Conservation (phyloP, 2,329 filamentous ascomycete genomes). For the Fusarium buharicum region DNA sequence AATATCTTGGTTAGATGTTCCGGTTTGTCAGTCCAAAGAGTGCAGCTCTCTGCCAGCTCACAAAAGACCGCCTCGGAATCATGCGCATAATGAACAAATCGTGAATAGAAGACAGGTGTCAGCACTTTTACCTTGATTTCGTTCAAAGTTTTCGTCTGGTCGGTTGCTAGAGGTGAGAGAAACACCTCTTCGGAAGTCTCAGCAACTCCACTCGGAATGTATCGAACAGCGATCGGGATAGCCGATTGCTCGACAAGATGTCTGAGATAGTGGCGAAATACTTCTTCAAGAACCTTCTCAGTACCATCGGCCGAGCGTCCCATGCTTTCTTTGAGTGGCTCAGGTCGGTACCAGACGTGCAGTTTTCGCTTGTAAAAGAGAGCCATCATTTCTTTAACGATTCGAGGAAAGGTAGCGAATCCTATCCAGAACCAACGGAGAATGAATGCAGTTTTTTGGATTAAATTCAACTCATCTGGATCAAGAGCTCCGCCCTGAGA, state of each 20-base stretch:
- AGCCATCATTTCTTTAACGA: slow-evolving; percentile 67
- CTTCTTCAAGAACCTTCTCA: slow-evolving; percentile 59
- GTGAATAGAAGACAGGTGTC: slow-evolving; percentile 73
- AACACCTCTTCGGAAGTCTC: slow-evolving; percentile 53
- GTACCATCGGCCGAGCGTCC: slow-evolving; percentile 61
- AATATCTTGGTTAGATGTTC: slow-evolving; percentile 61
- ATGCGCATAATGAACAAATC: slow-evolving; percentile 71
- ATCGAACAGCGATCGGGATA: slow-evolving; percentile 60
- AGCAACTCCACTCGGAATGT: slow-evolving; percentile 62
- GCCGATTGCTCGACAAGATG: slow-evolving; percentile 60
- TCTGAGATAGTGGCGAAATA: slow-evolving; percentile 61
- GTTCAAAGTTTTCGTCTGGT: slow-evolving; percentile 38
- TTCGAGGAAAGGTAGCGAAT: slow-evolving; percentile 72
- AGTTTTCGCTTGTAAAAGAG: slow-evolving; percentile 68
- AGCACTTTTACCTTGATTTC: slow-evolving; percentile 67
- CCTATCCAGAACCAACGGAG: slow-evolving; percentile 74
- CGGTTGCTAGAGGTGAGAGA: slow-evolving; percentile 46
- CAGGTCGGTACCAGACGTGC: slow-evolving; percentile 72
- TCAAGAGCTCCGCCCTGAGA: slow-evolving; percentile 63
- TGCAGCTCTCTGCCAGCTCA: slow-evolving; percentile 68
- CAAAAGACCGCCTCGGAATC: slow-evolving; percentile 70
- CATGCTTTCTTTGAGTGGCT: slow-evolving; percentile 67
- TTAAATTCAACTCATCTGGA: slow-evolving; percentile 56
- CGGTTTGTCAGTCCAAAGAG: slow-evolving; percentile 66
- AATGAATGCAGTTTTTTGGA: slow-evolving; percentile 60